These are phyloP conservation scores for Citrus glauca DNA, from an alignment of 345 rosid species.

Conservation along the genomic window DNA sequence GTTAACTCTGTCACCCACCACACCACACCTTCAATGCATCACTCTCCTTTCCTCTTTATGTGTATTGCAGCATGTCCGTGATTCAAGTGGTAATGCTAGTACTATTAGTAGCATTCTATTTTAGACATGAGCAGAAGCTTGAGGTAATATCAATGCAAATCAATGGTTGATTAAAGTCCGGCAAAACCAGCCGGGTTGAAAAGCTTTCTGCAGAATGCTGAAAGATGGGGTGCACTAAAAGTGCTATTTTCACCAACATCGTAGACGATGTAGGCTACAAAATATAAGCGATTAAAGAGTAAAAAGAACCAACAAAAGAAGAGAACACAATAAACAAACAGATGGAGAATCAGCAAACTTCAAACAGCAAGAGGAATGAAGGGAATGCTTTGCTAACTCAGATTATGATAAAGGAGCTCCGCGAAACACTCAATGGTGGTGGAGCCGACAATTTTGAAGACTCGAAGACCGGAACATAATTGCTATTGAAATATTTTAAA, in stretches of 20 bases:
- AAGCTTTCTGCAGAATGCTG: background rate
- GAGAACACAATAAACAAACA: background rate
- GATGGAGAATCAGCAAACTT: background rate
- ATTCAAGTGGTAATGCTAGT: background rate
- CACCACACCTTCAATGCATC: background rate
- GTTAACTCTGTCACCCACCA: background rate
- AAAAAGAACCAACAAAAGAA: background rate
- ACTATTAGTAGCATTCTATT: background rate
- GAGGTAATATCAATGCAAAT: background rate
- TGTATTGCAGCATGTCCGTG: background rate
- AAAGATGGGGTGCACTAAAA: background rate
- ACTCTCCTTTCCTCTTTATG: background rate
- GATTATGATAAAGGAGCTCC: background rate
- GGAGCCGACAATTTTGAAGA: slow-evolving; percentile 14
- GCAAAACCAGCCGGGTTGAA: background rate
- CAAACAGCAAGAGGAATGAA: background rate
- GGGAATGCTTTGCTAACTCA: slow-evolving; percentile 1
- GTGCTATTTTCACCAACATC: background rate
- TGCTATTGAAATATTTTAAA: background rate
- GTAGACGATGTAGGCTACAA: background rate
- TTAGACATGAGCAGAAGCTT: background rate
- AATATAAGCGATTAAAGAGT: background rate
- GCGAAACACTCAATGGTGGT: slow-evolving; percentile 16
- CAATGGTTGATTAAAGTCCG: background rate
- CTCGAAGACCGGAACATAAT: background rate